A percentile compares a stretch with the other conserved stretches of the same genome.
Conservation (phyloP, 2,329 filamentous ascomycete genomes). For the Sclerotinia trifoliorum region DNA sequence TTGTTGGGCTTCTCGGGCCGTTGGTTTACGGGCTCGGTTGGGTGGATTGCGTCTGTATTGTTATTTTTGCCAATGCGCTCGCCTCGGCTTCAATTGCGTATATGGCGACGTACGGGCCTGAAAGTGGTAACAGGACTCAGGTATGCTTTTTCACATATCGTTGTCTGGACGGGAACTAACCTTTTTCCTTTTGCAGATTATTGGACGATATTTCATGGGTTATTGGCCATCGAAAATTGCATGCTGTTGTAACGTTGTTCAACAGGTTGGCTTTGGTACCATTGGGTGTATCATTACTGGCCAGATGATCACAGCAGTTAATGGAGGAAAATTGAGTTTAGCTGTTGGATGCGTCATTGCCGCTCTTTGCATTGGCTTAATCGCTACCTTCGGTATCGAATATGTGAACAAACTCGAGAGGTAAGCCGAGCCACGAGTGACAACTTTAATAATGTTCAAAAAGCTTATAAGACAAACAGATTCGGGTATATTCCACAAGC, state of each 20-base stretch:
- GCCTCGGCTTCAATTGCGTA: constrained; percentile 55
- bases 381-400: constrained; percentile 26
- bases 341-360: constrained; percentile 27
- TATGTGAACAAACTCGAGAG: constrained; percentile 26
- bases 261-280: constrained; percentile 59
- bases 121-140: constrained; percentile 61
- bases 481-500: constrained; percentile 55
- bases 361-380: constrained; percentile 25
- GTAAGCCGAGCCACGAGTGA: not conserved
- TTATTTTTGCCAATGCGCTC: constrained; percentile 54
- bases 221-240: constrained; percentile 63
- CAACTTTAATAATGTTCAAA: not conserved
- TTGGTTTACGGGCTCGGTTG: constrained; percentile 57
- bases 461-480: not conserved
- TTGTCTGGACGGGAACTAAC: not conserved
- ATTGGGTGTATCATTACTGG: constrained; percentile 48
- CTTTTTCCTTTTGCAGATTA: constrained; percentile 42
- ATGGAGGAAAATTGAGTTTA: constrained; percentile 17
- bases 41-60: constrained; percentile 52
- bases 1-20: constrained; percentile 60
- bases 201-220: constrained; percentile 60
- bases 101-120: constrained; percentile 60
- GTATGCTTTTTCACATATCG: constrained; percentile 36
- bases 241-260: constrained; percentile 59
- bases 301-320: constrained; percentile 30